These are phyloP conservation scores for Pestalotiopsis sp. DNA, from an alignment of 2,329 filamentous ascomycete genomes.

Conservation along the genomic window DNA sequence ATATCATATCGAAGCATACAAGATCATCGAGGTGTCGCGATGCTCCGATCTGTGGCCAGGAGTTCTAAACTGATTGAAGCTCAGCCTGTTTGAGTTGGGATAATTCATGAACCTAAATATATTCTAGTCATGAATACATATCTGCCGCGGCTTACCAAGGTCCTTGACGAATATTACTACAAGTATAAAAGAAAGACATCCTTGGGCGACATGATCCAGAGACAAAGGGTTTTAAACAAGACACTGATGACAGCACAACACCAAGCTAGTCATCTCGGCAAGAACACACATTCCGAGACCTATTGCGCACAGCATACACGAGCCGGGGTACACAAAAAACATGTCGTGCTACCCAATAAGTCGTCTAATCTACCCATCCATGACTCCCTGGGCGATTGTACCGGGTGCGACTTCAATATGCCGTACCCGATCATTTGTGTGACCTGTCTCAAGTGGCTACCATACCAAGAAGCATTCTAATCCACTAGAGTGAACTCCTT, in stretches of 20 bases:
- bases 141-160: too few species aligned
- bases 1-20: too few species aligned
- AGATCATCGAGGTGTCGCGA: too few species aligned
- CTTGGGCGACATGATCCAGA: not conserved
- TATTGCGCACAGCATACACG: conserved; percentile 21
- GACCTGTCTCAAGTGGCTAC: conserved; percentile 28
- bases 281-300: conserved; percentile 10
- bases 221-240: not conserved
- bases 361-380: not conserved
- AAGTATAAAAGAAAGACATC: not conserved
- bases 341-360: conserved; percentile 23
- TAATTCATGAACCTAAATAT: too few species aligned
- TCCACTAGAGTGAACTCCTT: not conserved
- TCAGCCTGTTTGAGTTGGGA: too few species aligned
- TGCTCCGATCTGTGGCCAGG: too few species aligned
- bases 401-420: conserved; percentile 25
- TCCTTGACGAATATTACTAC: not conserved
- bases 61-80: too few species aligned
- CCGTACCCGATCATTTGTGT: conserved; percentile 32
- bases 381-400: not conserved
- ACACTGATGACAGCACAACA: not conserved
- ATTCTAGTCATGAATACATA: too few species aligned
- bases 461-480: not conserved
- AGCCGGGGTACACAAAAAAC: conserved; percentile 21
- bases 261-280: not conserved